Evolutionary conservation across 345 rosid genomes (phyloP).

Genomic region (Salix koriyanagi): DNA sequence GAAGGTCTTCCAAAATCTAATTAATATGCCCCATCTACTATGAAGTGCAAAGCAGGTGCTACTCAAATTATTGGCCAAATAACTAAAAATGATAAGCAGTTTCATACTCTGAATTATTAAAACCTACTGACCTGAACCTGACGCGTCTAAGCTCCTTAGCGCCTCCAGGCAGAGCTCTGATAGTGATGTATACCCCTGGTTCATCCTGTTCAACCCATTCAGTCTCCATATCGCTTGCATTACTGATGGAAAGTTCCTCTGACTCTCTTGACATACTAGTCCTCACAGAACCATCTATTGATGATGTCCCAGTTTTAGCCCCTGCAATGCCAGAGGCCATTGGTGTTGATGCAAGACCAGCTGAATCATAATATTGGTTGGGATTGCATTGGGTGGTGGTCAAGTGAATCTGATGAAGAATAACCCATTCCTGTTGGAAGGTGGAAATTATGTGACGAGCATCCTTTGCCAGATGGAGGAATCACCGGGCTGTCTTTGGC

Average conservation of each 20-base stretch:
- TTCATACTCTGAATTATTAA: neutral
- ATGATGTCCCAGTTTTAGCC: slow-evolving; percentile 70
- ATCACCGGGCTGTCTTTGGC: slow-evolving; percentile 65
- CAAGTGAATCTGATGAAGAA: slow-evolving; percentile 63
- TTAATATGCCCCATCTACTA: neutral
- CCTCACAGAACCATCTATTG: slow-evolving; percentile 64
- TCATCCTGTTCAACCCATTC: slow-evolving; percentile 98
- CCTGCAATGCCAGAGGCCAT: slow-evolving; percentile 67
- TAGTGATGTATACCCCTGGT: slow-evolving; percentile 88
- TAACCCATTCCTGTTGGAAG: slow-evolving; percentile 45
- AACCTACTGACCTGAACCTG: slow-evolving; percentile 71
- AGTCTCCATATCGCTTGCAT: slow-evolving; percentile 84
- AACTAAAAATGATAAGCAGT: neutral
- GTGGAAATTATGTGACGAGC: slow-evolving; percentile 35
- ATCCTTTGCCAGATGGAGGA: slow-evolving; percentile 73
- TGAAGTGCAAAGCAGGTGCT: neutral
- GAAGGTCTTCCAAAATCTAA: neutral
- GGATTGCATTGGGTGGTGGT: slow-evolving; percentile 50
- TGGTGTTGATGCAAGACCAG: slow-evolving; percentile 61
- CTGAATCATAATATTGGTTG: slow-evolving; percentile 35
- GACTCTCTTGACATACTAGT: slow-evolving; percentile 73
- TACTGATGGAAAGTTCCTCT: slow-evolving; percentile 76
- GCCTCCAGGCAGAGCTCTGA: slow-evolving; percentile 72
- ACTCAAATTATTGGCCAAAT: too few relatives aligned
- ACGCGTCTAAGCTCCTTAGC: slow-evolving; percentile 88